phyloP scores from a whole-genome alignment of 768 basidiomycete genomes.

The Candolleomyces efflorescens region DNA sequence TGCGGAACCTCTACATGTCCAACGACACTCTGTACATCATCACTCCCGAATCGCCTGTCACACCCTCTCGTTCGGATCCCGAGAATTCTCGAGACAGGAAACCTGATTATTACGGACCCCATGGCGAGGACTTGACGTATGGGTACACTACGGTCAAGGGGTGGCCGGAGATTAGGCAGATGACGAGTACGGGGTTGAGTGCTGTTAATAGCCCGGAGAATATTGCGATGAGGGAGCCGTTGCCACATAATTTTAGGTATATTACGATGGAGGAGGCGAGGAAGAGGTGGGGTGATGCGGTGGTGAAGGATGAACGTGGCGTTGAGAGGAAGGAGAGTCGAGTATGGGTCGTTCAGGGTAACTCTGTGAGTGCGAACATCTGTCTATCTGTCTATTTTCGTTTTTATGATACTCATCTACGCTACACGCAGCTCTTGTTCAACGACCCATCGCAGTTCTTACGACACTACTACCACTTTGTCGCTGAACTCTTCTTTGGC shows the following conservation, averaged over 20 bases:
- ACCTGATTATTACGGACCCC: slow-evolving; percentile 3
- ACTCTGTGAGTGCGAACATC: slow-evolving; percentile 45
- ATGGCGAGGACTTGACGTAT: slow-evolving; percentile 3
- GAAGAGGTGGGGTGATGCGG: slow-evolving; percentile 51
- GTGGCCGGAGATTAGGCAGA: slow-evolving; percentile 47
- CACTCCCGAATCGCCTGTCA: slow-evolving; percentile 21
- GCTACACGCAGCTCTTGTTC: slow-evolving; percentile 39
- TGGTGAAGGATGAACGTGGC: slow-evolving; percentile 8
- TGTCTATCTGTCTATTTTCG: no score
- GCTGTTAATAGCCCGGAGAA: slow-evolving; percentile 62
- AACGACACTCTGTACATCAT: slow-evolving; percentile 79
- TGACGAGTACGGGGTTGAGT: slow-evolving; percentile 63
- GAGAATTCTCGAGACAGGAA: slow-evolving; percentile 13
- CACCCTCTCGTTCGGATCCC: slow-evolving; percentile 4
- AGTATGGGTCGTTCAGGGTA: slow-evolving; percentile 64
- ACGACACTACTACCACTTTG: slow-evolving; percentile 86
- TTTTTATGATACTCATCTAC: not conserved
- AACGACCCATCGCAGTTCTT: slow-evolving; percentile 77
- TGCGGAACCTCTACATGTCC: slow-evolving; percentile 79
- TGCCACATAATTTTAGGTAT: slow-evolving; percentile 54
- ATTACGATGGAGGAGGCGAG: slow-evolving; percentile 58
- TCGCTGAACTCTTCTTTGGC: slow-evolving; percentile 77
- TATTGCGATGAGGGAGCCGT: slow-evolving; percentile 64
- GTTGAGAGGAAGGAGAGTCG: slow-evolving; percentile 16
- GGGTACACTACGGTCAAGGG: slow-evolving; percentile 11